These are phyloP conservation scores for Apodospora peruviana DNA, from an alignment of 495 filamentous ascomycete genomes.

Conservation along the genomic window DNA sequence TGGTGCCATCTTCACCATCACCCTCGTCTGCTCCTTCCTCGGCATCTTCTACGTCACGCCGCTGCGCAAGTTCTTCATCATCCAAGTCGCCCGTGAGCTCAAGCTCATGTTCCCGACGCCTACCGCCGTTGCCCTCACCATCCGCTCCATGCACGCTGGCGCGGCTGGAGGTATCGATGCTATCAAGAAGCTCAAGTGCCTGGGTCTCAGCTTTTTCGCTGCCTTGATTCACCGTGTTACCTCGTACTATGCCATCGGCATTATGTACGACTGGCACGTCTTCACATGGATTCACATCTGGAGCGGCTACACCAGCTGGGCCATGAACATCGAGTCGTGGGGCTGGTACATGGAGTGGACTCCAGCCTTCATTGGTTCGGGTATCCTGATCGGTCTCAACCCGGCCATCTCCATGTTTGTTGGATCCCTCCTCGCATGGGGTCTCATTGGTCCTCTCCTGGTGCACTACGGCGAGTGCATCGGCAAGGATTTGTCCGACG, in stretches of 20 bases:
- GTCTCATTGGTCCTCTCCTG: constrained; percentile 56
- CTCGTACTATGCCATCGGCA: constrained; percentile 56
- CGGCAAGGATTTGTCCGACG: constrained; percentile 31
- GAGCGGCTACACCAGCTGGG: constrained; percentile 50
- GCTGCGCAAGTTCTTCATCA: constrained; percentile 64
- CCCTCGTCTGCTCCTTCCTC: constrained; percentile 58
- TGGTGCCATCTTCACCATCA: constrained; percentile 54
- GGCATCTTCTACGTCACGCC: constrained; percentile 65
- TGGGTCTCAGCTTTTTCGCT: constrained; percentile 43
- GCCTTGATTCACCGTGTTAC: constrained; percentile 51
- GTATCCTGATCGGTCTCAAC: constrained; percentile 63
- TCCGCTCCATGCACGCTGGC: constrained; percentile 58
- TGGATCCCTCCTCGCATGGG: constrained; percentile 58
- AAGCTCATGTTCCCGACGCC: constrained; percentile 60
- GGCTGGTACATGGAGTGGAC: constrained; percentile 61
- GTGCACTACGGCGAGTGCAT: constrained; percentile 50
- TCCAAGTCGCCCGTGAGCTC: constrained; percentile 58
- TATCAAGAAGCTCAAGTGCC: constrained; percentile 53
- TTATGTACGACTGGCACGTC: constrained; percentile 63
- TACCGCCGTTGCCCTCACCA: constrained; percentile 59
- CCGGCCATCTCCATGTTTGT: constrained; percentile 57
- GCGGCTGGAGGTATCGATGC: constrained; percentile 47
- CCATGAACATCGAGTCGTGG: constrained; percentile 59
- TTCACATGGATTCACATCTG: constrained; percentile 61
- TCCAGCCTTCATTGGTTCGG: constrained; percentile 61